Evolutionary conservation across 768 basidiomycete genomes (phyloP), one percentile per base, ranked within the genome.

Genomic region (Suillus decipiens): DNA sequence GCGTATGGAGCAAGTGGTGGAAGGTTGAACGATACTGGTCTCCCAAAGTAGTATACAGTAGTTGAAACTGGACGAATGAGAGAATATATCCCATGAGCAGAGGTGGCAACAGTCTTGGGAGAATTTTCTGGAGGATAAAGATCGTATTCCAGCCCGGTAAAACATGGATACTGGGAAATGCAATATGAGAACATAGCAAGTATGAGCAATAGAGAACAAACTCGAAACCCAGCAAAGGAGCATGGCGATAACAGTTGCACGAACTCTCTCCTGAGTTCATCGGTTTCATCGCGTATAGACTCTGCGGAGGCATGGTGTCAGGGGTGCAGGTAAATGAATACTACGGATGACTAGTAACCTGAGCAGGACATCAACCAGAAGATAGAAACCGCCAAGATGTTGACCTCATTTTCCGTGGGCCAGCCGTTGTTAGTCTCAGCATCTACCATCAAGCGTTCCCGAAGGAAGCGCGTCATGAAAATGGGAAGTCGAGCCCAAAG

Each of bases 161-260:
- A 82, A 61, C 80, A 81, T 9, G 83, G 82, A 68, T 69, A 69
- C 70, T 71, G 19, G 56, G 36, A 5, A 47, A 64, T 36, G 24
- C 51, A 12, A 24, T 12, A 42, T 74, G 58, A 76, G 65, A 34
- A 42, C 31, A 34, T 11, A 14, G 28, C 3, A 19, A 12, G 45
- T 5, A 34, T 28, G 54, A 34, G 61, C n/a, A 10, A 22, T 9
- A 58, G 61, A 28, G 45, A 24, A 76, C 83, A 22, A 63, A 85
- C 84, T 7, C 81, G 79, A 68, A 82, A 84, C 31, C 80, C 80
- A 15, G 82, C 81, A 66, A 82, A 78, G 11, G 81, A 79, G 57
- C 79, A 77, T n/a, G 83, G 82, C n/a, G 71, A 70, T 7, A 84
- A 73, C 33, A 76, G 70, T 24, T 69, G 63, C 70, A 76, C 71